Conservation (phyloP, 202 grass and related monocot species). For the Schoenoplectus triqueter region DNA sequence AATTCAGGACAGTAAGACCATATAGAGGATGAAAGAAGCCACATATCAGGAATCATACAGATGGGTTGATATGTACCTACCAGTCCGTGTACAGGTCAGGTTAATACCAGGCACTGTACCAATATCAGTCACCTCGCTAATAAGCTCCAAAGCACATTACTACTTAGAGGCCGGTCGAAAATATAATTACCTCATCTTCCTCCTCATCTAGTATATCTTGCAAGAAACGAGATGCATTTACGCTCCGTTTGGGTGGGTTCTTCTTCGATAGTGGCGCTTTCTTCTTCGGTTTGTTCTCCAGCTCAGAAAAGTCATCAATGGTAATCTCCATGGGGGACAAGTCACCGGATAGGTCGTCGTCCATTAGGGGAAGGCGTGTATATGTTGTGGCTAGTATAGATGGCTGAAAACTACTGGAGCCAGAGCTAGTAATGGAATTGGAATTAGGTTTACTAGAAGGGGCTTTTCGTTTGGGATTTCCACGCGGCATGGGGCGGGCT, state of each 20-base stretch:
- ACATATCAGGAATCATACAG: neutral
- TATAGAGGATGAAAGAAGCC: neutral
- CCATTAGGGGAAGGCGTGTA: constrained; percentile 72
- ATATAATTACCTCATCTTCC: constrained; percentile 12
- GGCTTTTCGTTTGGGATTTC: constrained; percentile 17
- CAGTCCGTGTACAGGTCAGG: neutral
- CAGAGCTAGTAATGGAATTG: constrained; percentile 6
- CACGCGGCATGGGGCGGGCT: constrained; percentile 10
- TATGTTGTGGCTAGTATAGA: constrained; percentile 65
- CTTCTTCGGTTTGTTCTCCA: constrained; percentile 37
- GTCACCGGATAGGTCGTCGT: constrained; percentile 44
- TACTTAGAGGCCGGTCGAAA: neutral
- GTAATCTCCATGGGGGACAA: constrained; percentile 46
- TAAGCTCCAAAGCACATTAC: neutral
- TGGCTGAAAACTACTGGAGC: neutral
- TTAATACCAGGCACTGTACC: constrained; percentile 1
- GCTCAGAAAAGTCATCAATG: constrained; percentile 57
- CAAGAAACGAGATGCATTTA: constrained; percentile 34
- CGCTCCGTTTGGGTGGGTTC: neutral
- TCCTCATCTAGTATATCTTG: constrained; percentile 36
- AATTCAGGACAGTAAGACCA: neutral
- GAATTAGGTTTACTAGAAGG: constrained; percentile 12
- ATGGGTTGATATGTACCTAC: neutral
- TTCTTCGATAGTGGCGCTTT: constrained; percentile 22
- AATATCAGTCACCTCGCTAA: neutral